These are phyloP conservation scores for Alternaria sp. DNA, from an alignment of 2,329 filamentous ascomycete genomes.

Conservation along the genomic window DNA sequence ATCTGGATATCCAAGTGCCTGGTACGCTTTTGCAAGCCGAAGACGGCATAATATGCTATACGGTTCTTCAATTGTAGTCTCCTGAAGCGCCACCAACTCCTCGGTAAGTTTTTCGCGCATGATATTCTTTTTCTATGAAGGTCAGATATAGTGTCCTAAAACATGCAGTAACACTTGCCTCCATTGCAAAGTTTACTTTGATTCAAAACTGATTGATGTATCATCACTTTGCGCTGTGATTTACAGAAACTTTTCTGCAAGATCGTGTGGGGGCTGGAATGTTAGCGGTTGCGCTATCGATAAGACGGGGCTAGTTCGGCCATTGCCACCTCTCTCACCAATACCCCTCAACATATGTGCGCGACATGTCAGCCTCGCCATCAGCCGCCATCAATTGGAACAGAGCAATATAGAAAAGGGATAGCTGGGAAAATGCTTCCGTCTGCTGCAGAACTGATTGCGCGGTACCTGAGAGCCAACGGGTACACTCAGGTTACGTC, in stretches of 20 bases:
- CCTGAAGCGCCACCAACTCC: conserved; percentile 38
- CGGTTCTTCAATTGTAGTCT: conserved; percentile 36
- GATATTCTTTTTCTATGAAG: not conserved
- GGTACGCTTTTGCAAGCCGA: conserved; percentile 74
- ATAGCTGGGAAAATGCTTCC: conserved; percentile 37
- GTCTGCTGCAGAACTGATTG: conserved; percentile 54
- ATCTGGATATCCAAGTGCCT: conserved; percentile 83
- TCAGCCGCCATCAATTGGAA: not conserved
- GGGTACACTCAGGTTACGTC: conserved; percentile 53
- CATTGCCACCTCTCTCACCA: conserved; percentile 2
- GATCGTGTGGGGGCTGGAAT: conserved; percentile 8
- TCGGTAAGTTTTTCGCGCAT: conserved; percentile 27
- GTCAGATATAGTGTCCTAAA: not conserved
- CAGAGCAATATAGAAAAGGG: not conserved
- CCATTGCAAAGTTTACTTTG: conserved; percentile 13
- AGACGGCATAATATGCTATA: conserved; percentile 56
- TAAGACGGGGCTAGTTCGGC: conserved; percentile 14
- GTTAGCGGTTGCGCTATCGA: conserved; percentile 13
- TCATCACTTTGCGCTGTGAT: conserved; percentile 1
- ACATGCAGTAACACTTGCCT: conserved; percentile 16
- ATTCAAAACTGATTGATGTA: not conserved
- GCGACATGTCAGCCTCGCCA: not conserved
- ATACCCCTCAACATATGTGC: not conserved
- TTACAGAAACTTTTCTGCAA: conserved; percentile 16
- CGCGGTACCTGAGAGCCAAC: conserved; percentile 53